A percentile compares a stretch with the other conserved stretches of the same genome.
These are phyloP conservation scores for Potentilla sterilis DNA, from an alignment of 306 rosid genomes.

Conservation along the genomic window DNA sequence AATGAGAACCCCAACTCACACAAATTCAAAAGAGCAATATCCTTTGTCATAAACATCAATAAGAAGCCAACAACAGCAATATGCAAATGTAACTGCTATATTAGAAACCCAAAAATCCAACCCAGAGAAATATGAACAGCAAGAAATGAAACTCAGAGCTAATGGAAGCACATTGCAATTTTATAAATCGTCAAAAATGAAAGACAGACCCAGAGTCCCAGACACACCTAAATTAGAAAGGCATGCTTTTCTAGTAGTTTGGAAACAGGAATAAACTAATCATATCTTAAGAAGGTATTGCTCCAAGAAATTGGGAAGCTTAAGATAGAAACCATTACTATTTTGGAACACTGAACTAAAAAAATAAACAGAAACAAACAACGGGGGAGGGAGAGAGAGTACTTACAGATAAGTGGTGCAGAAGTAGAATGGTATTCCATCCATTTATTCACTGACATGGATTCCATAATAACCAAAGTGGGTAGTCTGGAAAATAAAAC, in stretches of 20 bases:
- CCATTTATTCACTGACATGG: conserved; percentile 58
- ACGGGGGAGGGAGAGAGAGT: conserved; percentile 8
- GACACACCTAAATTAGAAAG: conserved; percentile 28
- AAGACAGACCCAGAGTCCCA: conserved; percentile 8
- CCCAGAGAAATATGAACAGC: not conserved
- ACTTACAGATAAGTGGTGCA: conserved; percentile 31
- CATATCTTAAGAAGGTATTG: conserved; percentile 11
- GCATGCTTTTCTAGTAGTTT: conserved; percentile 9
- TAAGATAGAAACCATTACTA: conserved; percentile 20
- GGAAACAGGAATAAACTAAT: conserved; percentile 8
- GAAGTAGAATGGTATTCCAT: conserved; percentile 38
- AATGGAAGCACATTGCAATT: conserved; percentile 13
- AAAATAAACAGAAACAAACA: conserved; percentile 20
- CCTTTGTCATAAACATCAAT: not conserved
- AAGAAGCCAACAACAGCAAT: conserved; percentile 13
- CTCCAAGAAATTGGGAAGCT: conserved; percentile 42
- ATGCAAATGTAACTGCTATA: not conserved
- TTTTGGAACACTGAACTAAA: conserved; percentile 20
- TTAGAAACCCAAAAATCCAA: conserved; percentile 6
- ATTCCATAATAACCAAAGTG: conserved; percentile 59
- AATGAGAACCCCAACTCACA: not conserved
- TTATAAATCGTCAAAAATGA: not conserved
- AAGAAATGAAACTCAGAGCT: conserved; percentile 4
- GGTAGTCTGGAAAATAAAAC: conserved; percentile 16
- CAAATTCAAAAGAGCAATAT: conserved; percentile 16